Conservation (phyloP, 2,329 filamentous ascomycete species). For the Trichophyton mentagrophytes region DNA sequence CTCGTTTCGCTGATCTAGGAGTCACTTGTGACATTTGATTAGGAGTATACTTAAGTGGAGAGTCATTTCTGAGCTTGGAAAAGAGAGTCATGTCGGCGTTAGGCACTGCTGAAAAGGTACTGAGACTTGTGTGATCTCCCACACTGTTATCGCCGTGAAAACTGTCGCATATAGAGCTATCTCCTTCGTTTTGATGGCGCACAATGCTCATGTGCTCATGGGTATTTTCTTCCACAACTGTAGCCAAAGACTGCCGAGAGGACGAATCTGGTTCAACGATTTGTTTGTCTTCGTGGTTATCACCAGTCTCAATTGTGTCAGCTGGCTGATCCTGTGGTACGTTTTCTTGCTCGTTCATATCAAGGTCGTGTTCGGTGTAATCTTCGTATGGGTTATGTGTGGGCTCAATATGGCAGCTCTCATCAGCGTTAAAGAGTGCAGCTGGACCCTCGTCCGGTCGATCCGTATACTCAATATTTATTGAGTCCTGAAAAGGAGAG, state of each 20-base stretch:
- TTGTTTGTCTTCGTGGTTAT: not conserved
- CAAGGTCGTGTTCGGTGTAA: conserved; percentile 1
- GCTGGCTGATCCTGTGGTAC: not conserved
- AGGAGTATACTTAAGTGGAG: conserved; percentile 38
- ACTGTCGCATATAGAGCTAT: conserved; percentile 13
- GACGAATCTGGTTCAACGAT: not conserved
- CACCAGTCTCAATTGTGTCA: not conserved
- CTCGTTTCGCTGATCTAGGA: conserved; percentile 30
- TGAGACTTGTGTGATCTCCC: conserved; percentile 47
- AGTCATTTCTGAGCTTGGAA: conserved; percentile 54
- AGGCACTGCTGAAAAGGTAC: conserved; percentile 77
- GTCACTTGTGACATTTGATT: conserved; percentile 18
- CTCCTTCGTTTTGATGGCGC: conserved; percentile 19
- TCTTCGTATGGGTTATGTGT: conserved; percentile 7
- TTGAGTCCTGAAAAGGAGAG: conserved; percentile 26
- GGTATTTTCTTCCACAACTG: conserved; percentile 26
- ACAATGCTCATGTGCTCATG: conserved; percentile 35
- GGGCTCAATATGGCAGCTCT: conserved; percentile 12
- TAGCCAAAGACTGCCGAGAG: conserved; percentile 14
- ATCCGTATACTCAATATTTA: conserved; percentile 18
- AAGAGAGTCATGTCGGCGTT: conserved; percentile 66
- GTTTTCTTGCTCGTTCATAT: not conserved
- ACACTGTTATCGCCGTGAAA: conserved; percentile 18
- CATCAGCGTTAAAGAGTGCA: conserved; percentile 13
- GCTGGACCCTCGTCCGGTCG: conserved; percentile 13